phyloP scores from a whole-genome alignment of 371 early-diverging fungal genomes.

The Mucor indicus region DNA sequence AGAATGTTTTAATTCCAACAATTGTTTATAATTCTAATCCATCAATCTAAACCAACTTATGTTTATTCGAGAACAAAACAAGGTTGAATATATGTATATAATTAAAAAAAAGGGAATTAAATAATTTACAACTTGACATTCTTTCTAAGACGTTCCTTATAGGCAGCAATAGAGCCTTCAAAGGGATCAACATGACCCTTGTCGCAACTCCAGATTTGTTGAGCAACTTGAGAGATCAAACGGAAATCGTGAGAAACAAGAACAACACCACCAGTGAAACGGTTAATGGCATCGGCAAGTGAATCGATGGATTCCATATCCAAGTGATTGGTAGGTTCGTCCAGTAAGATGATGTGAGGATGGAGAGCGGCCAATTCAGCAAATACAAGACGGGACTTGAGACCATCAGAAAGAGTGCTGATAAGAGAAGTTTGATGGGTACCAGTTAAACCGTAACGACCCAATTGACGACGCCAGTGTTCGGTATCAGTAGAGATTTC shows the following conservation, averaged over 20 bases:
- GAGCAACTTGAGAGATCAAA: constrained; percentile 92
- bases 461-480: constrained; percentile 89
- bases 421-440: constrained; percentile 90
- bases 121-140: constrained; percentile 62
- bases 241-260: constrained; percentile 99
- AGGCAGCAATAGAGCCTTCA: constrained; percentile 81
- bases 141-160: constrained; percentile 86
- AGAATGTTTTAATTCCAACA: no score
- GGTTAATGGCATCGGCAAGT: constrained; percentile 93
- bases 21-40: no score
- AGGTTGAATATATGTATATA: constrained; percentile 2
- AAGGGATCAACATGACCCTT: constrained; percentile 72
- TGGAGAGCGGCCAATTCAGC: constrained; percentile 86
- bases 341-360: constrained; percentile 95
- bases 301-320: constrained; percentile 97
- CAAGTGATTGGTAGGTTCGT: constrained; percentile 97
- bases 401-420: constrained; percentile 88
- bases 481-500: constrained; percentile 37
- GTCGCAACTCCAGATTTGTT: constrained; percentile 97
- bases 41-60: no score
- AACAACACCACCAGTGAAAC: constrained; percentile 96
- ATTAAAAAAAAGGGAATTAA: neutral
- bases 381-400: constrained; percentile 95
- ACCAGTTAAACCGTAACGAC: constrained; percentile 93
- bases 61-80: no score